Base-by-base conservation (phyloP, 345 rosid species). In the Diplotaxis tenuifolia region DNA sequence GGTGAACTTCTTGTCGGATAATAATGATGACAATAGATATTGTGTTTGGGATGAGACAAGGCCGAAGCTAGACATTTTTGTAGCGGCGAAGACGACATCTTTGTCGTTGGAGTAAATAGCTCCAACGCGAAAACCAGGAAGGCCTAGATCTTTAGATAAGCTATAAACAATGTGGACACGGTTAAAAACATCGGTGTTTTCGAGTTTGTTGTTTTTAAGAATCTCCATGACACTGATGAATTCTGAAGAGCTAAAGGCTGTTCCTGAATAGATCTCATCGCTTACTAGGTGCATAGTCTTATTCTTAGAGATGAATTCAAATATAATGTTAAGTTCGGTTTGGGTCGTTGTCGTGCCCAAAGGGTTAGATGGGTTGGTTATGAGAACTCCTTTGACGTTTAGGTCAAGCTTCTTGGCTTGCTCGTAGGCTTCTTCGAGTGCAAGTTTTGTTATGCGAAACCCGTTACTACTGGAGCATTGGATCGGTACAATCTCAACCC, bases 41-140 rank as follows among this genome's bases (percentile, higher is more conserved):
- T 89, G 96, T 18, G 96, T 89, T 67, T 89, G 96, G 3, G 96
- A 87, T 10, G 96, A 89, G 62, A 89, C 81, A 34, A 87, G 84
- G 62, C 96, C 96, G 47, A 89, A 89, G 73, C 96, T 89, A 14
- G 96, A 89, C 96, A 89, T 89, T 74, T 89, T 89, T 8, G 96
- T 89, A n/a, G 96, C 92, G 1, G 96, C 84, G 0, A 86, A 85
- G 45, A 89, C 83, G 54, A 89, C 90, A 67, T 61, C 67, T 63
- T 83, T 79, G 71, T 89, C 84, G 68, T 89, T 87, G 75, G 96
- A 87, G 76, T 89, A 87, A 70, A 89, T 81, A 73, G 90, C 96
- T 60, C 90, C 96, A 71, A 89, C 96, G 28, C 95, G 84, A 83
- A 89, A 89, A 62, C 95, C 95, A 62, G 95, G 92, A 0, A 89